These are phyloP conservation scores for Lanmaoa pseudosensibilis DNA, from an alignment of 768 basidiomycete species.

Conservation along the genomic window DNA sequence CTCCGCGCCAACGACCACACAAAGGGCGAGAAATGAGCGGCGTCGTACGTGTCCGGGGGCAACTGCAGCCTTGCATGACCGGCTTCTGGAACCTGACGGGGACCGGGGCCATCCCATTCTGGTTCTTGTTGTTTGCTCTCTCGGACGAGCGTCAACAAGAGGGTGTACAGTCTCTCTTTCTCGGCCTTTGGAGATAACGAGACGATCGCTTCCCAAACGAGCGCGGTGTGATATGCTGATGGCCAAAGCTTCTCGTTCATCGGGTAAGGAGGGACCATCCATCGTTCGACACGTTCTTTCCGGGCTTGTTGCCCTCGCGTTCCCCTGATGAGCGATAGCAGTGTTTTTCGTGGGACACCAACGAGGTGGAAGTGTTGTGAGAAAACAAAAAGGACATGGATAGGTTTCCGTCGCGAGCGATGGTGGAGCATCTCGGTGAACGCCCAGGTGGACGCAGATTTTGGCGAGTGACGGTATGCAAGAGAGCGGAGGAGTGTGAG, in stretches of 20 bases:
- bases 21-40: constrained; percentile 54
- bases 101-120: not conserved
- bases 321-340: constrained; percentile 16
- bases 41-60: constrained; percentile 32
- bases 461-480: constrained; percentile 26
- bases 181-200: constrained; percentile 16
- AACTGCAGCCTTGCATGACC: constrained; percentile 16
- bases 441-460: constrained; percentile 27
- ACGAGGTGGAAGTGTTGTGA: constrained; percentile 49
- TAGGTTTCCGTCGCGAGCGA: constrained; percentile 16
- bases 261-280: not conserved
- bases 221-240: constrained; percentile 32
- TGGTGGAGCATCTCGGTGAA: constrained; percentile 33
- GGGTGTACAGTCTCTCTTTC: constrained; percentile 43
- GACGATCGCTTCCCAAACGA: constrained; percentile 37
- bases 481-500: constrained; percentile 18
- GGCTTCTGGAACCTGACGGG: not conserved
- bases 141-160: constrained; percentile 35
- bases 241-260: constrained; percentile 33
- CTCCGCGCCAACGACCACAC: constrained; percentile 40
- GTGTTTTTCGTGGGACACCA: constrained; percentile 48
- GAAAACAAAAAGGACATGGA: constrained; percentile 43
- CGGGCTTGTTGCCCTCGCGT: constrained; percentile 7
- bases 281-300: not conserved
- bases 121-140: not conserved